These are phyloP conservation scores for Cyathus striatus DNA, from an alignment of 768 basidiomycete species.

Conservation along the genomic window DNA sequence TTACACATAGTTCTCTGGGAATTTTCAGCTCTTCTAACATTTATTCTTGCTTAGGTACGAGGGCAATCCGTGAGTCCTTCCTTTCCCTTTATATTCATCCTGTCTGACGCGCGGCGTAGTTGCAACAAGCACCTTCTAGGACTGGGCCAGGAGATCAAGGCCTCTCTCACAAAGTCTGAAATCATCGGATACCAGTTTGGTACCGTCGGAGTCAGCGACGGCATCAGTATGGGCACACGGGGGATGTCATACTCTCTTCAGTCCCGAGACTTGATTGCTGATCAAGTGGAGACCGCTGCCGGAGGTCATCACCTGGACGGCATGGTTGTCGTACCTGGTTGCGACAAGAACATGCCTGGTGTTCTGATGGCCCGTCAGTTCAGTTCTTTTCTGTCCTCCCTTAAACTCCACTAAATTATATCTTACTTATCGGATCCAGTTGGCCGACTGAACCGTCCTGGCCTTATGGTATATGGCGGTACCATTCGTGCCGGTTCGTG, in stretches of 20 bases:
- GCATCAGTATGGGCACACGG: constrained; percentile 95
- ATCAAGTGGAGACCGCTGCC: constrained; percentile 92
- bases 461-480: constrained; percentile 97
- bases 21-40: constrained; percentile 7
- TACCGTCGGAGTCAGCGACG: constrained; percentile 95
- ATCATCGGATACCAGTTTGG: constrained; percentile 97
- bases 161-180: constrained; percentile 62
- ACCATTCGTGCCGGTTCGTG: constrained; percentile 92
- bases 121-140: constrained; percentile 93
- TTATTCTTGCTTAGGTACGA: constrained; percentile 71
- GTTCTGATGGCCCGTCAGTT: constrained; percentile 91
- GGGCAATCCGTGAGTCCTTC: constrained; percentile 85
- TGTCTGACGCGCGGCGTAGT: constrained; percentile 34
- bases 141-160: constrained; percentile 83
- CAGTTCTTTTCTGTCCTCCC: constrained; percentile 3
- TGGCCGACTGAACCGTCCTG: constrained; percentile 92
- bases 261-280: constrained; percentile 96
- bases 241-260: constrained; percentile 97
- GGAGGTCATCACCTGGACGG: constrained; percentile 98
- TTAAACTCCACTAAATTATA: constrained; percentile 12
- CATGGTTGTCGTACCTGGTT: constrained; percentile 95
- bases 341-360: constrained; percentile 99
- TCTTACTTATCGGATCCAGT: constrained; percentile 40
- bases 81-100: too few species aligned
- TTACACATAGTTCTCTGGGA: constrained; percentile 2